Base-by-base conservation (phyloP, 108 stramenopile species). In the Thalassiosira profunda region DNA sequence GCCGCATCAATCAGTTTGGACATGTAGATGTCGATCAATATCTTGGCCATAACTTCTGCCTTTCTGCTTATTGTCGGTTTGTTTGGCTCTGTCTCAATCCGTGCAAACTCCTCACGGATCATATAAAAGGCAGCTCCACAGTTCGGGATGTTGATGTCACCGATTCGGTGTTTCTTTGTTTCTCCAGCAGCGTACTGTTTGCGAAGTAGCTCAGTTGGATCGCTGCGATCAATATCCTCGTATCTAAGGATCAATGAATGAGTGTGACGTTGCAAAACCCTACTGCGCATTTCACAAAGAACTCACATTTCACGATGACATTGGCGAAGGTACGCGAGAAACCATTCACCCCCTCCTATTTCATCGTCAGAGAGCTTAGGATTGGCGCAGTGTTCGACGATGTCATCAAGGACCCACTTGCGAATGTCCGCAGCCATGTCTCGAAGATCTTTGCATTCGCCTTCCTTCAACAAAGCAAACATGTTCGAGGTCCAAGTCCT, bases 321-420 rank as follows among this genome's bases (percentile, higher is more conserved):
- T 18, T 72, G 65, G 25, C 67, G 47, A 28, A 80, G 61, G 46
- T 69, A 80, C 15, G 73, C 72, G 17, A 46, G 65, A 40, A 80
- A 80, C 79, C 79, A 80, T 44, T 80, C 79, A 15, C 79, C 79
- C 6, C 79, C 79, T 15, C 58, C 58, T 11, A 74, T 60, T 14
- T 58, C 33, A 55, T 80, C 79, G 33, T 80, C 79, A 11, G 67
- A 54, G 29, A 36, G 18, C 43, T 80, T 80, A 1, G 79, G 79
- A 37, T 80, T 67, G 4, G 37, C 30, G 28, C 28, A 41, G 40
- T 70, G 65, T n/a, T 63, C 67, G 17, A 29, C 56, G 29, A 70
- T 64, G 28, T 61, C 47, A 14, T 31, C 43, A 7, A 80, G 23
- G 3, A 42, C 40, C 79, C 79, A 80, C 26, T 74, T 26, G 8